phyloP scores from a whole-genome alignment of 352 stramenopile species.

The Globisporangium nodosum region DNA sequence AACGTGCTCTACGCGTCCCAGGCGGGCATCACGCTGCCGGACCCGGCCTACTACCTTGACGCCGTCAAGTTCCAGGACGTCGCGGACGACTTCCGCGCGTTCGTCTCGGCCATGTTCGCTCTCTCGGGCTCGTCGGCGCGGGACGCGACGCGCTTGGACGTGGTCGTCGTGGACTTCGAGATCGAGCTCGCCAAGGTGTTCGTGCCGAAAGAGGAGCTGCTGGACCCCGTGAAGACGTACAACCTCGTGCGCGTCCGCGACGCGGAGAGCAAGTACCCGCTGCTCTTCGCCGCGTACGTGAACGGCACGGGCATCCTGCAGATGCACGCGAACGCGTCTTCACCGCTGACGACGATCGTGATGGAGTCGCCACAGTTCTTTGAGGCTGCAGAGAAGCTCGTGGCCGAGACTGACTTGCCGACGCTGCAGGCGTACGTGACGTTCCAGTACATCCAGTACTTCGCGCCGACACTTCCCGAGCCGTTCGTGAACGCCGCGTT shows the following conservation, averaged over 20 bases:
- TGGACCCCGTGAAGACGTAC: conserved; percentile 87
- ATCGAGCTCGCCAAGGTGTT: conserved; percentile 70
- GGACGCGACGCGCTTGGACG: conserved; percentile 19
- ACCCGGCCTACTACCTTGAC: conserved; percentile 92
- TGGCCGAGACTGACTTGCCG: conserved; percentile 32
- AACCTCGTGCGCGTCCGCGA: conserved; percentile 81
- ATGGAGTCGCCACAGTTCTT: conserved; percentile 62
- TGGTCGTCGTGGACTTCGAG: conserved; percentile 84
- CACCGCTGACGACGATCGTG: conserved; percentile 29
- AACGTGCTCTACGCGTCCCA: conserved; percentile 84
- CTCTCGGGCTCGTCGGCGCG: conserved; percentile 32
- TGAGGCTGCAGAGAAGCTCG: conserved; percentile 36
- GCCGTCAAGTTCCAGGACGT: conserved; percentile 71
- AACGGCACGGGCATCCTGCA: conserved; percentile 35
- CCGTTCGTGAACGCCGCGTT: conserved; percentile 88
- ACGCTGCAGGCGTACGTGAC: conserved; percentile 43
- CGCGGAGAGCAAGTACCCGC: conserved; percentile 35
- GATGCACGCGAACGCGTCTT: conserved; percentile 24
- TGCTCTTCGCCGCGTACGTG: conserved; percentile 49
- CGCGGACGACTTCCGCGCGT: conserved; percentile 61
- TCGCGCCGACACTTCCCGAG: conserved; percentile 37
- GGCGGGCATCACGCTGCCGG: conserved; percentile 81
- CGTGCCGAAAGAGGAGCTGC: conserved; percentile 86
- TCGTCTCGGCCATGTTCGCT: conserved; percentile 70
- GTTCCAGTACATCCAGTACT: conserved; percentile 50